Evolutionary conservation across 2,329 filamentous ascomycete species (phyloP).

Genomic region (Fusarium longipes): DNA sequence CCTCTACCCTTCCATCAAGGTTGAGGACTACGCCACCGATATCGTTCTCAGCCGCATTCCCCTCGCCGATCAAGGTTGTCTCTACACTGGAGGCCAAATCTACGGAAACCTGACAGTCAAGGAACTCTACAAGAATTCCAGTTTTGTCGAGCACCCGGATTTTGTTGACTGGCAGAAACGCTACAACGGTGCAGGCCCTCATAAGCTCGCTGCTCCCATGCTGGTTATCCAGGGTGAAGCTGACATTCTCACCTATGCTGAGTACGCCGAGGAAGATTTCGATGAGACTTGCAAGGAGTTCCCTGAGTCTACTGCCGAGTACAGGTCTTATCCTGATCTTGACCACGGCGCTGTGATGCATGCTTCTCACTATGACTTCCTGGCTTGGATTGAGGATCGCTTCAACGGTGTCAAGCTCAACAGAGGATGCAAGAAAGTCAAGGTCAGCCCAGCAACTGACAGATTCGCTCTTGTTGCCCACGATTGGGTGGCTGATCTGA

Average conservation of each 20-base stretch:
- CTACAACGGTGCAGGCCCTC: slow-evolving; percentile 11
- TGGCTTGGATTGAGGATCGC: slow-evolving; percentile 6
- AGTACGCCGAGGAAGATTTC: slow-evolving; percentile 8
- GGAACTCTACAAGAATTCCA: slow-evolving; percentile 21
- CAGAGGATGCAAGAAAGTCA: slow-evolving; percentile 6
- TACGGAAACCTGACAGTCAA: background rate
- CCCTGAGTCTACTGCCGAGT: slow-evolving; percentile 2
- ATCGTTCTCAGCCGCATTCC: slow-evolving; percentile 1
- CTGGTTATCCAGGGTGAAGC: slow-evolving; percentile 13
- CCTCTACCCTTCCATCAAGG: background rate
- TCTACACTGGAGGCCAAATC: background rate
- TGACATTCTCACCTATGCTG: slow-evolving; percentile 14
- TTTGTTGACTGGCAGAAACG: slow-evolving; percentile 26
- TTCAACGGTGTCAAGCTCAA: slow-evolving; percentile 4
- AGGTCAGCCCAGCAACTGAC: background rate
- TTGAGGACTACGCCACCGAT: slow-evolving; percentile 15
- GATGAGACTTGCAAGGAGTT: slow-evolving; percentile 11
- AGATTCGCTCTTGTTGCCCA: background rate
- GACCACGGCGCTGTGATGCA: background rate
- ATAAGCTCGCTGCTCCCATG: slow-evolving; percentile 21
- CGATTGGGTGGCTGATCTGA: background rate
- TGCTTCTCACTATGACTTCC: background rate
- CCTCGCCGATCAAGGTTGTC: slow-evolving; percentile 15
- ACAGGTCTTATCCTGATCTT: background rate
- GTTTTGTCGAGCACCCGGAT: slow-evolving; percentile 10